These are phyloP conservation scores for Leccinum imitatum DNA, from an alignment of 768 basidiomycete genomes.

Conservation along the genomic window DNA sequence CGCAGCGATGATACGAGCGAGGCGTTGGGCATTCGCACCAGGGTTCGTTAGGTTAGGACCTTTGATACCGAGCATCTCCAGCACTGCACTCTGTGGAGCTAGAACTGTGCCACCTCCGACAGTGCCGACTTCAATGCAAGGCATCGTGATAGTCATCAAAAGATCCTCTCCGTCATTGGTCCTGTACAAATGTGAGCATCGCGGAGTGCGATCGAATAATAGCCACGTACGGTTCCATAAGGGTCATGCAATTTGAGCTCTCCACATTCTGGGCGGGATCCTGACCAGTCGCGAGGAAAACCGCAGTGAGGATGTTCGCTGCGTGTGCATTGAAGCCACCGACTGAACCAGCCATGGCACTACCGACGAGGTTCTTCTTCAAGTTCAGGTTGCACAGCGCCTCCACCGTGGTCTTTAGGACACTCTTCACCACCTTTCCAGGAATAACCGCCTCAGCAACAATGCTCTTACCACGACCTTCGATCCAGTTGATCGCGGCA, in stretches of 20 bases:
- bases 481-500: conserved; percentile 99
- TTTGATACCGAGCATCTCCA: conserved; percentile 91
- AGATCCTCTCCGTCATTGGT: conserved; percentile 88
- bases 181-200: conserved; percentile 38
- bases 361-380: conserved; percentile 97
- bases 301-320: conserved; percentile 59
- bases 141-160: conserved; percentile 94
- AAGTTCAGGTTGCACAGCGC: conserved; percentile 80
- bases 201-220: conserved; percentile 3
- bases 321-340: too few species aligned
- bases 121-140: conserved; percentile 98
- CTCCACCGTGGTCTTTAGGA: conserved; percentile 94
- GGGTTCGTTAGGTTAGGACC: conserved; percentile 87
- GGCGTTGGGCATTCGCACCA: conserved; percentile 84
- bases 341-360: conserved; percentile 49
- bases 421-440: conserved; percentile 81
- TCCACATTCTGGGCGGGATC: conserved; percentile 99
- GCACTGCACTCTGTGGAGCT: conserved; percentile 82
- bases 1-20: conserved; percentile 88
- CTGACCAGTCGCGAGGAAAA: conserved; percentile 96
- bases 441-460: conserved; percentile 95
- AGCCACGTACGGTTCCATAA: conserved; percentile 90
- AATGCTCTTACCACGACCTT: conserved; percentile 96
- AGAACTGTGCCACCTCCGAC: conserved; percentile 96
- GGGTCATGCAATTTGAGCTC: conserved; percentile 96